Conservation (phyloP, 2,329 filamentous ascomycete genomes). For the Conoideocrella luteorostrata region DNA sequence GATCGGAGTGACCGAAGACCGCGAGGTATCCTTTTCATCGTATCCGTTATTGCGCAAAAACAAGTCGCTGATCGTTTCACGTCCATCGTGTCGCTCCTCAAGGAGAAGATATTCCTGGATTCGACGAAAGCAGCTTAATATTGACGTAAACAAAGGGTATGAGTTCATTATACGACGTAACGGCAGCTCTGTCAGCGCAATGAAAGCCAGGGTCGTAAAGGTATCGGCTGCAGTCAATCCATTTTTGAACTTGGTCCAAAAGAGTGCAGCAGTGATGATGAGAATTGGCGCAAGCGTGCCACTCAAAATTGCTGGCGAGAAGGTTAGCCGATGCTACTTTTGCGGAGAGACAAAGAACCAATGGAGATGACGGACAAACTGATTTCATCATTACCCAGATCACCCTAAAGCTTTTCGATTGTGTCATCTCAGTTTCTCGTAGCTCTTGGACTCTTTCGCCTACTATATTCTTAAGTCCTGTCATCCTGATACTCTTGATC, state of each 20-base stretch:
- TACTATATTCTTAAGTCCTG: conserved; percentile 19
- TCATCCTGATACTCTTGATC: conserved; percentile 31
- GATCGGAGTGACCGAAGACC: conserved; percentile 19
- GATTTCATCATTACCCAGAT: conserved; percentile 7
- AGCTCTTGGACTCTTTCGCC: conserved; percentile 9
- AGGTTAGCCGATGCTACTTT: conserved; percentile 17
- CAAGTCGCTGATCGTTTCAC: conserved; percentile 31
- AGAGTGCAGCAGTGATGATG: conserved; percentile 9
- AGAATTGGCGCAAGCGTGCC: conserved; percentile 8
- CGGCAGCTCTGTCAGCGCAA: conserved; percentile 7
- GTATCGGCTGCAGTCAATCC: conserved; percentile 7
- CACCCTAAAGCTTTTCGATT: conserved; percentile 6
- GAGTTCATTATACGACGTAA: conserved; percentile 5
- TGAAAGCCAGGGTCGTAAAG: conserved; percentile 10
- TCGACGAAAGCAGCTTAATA: conserved; percentile 10
- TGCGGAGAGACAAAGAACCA: conserved; percentile 14
- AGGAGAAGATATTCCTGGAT: conserved; percentile 12
- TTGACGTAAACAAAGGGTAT: conserved; percentile 5
- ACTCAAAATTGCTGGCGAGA: conserved; percentile 3
- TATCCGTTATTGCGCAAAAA: conserved; percentile 23
- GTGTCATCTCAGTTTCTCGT: conserved; percentile 12
- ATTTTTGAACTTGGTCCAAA: conserved; percentile 11
- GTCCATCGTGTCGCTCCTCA: not conserved
- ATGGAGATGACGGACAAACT: conserved; percentile 4
- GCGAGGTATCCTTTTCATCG: not conserved